Percentiles rank a stretch among this genome's conserved stretches.
phyloP scores from a whole-genome alignment of 352 stramenopile species.

The Globisporangium abappressorium region DNA sequence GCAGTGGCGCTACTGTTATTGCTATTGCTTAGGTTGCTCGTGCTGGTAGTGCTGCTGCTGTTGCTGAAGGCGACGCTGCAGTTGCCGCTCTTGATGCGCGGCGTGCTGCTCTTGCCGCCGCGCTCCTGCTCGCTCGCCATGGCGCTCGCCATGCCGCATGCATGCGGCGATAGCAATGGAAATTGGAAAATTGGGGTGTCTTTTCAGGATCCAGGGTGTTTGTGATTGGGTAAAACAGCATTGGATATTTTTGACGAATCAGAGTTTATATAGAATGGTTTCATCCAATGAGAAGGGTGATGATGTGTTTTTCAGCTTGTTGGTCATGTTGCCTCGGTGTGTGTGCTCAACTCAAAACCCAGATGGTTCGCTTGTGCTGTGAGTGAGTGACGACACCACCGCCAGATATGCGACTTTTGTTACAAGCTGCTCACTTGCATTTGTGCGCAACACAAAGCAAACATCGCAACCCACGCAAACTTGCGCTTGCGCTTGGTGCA shows the following conservation, averaged over 20 bases:
- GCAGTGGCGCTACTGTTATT: neutral
- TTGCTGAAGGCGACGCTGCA: neutral
- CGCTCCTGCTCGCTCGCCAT: constrained; percentile 22
- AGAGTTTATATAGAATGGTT: neutral
- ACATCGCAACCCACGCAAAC: neutral
- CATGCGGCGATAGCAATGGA: neutral
- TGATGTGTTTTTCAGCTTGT: neutral
- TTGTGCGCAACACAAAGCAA: neutral
- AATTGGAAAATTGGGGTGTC: neutral
- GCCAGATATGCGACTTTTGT: neutral
- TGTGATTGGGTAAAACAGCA: neutral
- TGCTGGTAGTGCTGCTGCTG: neutral
- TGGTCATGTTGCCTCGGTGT: neutral
- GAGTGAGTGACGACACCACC: neutral
- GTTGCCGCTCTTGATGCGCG: constrained; percentile 18
- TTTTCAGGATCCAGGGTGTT: neutral
- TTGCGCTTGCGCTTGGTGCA: neutral
- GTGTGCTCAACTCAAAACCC: neutral
- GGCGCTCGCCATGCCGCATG: neutral
- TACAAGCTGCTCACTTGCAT: neutral
- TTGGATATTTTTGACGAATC: neutral
- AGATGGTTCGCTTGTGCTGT: neutral
- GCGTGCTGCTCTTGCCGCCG: constrained; percentile 12
- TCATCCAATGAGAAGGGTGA: neutral
- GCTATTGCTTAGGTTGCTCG: neutral